Evolutionary conservation across 371 early-diverging fungal species (phyloP), one percentile per base, ranked within the genome.

Genomic region (Mucor irregularis): DNA sequence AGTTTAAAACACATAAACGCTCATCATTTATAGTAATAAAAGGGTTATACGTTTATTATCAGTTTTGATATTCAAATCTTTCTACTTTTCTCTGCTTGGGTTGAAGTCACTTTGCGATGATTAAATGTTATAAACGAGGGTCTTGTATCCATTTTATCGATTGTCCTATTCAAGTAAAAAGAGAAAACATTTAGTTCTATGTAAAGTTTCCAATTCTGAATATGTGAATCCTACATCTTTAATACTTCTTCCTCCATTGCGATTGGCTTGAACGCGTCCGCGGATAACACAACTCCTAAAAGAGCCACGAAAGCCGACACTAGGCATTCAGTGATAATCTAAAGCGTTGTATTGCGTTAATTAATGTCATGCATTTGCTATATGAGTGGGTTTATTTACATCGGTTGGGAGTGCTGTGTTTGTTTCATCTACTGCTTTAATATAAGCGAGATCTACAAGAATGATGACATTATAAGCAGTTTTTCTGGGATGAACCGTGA

Each of bases 221-320:
- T n/a, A n/a, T n/a, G n/a, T n/a, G n/a, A n/a, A n/a, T n/a, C 76
- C 52, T 82, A 86, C 87, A 83, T 78, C 55, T 81, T 84, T 9
- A 77, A 76, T 73, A 87, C 82, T 61, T 85, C 84, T 3, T 64
- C 67, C 56, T 82, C 82, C 76, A 85, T 78, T 5, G 78, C 72
- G 43, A 85, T 83, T 40, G 80, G 73, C 57, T 84, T 84, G 51
- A 85, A 82, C 31, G 83, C 73, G 46, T 76, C 81, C 14, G 84
- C 80, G 6, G 77, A 80, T 53, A 81, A 52, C 5, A 73, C 47
- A 24, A 76, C 65, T 24, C 79, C 73, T 8, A 78, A 39, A 40
- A 79, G 58, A 10, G 76, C 50, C 2, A 76, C 57, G 5, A 76
- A 50, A 0, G 74, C 71, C n/a, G 72, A 69, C 4, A 60, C 29